Evolutionary conservation across 805 yeast genomes (phyloP), one percentile per base, ranked within the genome.

Genomic region (Grigorovia jiainica): DNA sequence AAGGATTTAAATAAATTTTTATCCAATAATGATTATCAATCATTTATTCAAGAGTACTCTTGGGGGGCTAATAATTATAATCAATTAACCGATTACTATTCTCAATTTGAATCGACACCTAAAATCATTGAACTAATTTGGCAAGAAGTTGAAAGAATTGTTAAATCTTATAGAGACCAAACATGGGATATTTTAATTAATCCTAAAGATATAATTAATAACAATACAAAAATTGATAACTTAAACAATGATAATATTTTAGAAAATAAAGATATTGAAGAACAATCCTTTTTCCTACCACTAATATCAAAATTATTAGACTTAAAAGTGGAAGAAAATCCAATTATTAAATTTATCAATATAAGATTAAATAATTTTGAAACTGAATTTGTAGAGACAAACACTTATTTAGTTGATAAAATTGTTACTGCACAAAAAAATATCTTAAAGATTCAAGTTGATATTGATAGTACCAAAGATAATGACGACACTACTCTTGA

Each of bases 321-420:
- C 46, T 62, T 83, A 27, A 82, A 79, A n/a, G 70, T 73, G 2
- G 71, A 66, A 36, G 79, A 75, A 43, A 80, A 77, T 54, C 90
- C 90, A 5, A 73, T 82, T 5, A 55, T 69, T 18, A 76, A 72
- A 41, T 82, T 87, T 78, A 69, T 82, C 23, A 64, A 70, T 34
- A 60, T 72, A 16, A 80, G 73, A 51, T 67, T 70, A 36, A 62
- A 64, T 19, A 56, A 55, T 16, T 66, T 76, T 44, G 56, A 61
- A 7, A 47, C 52, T 2, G 60, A 63, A 39, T 59, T 76, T 24
- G 61, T 63, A 18, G 67, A 70, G 17, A 65, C 65, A 4, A 71
- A 72, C 21, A 60, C 60, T 16, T 70, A 68, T 39, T 65, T 68
- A 45, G 55, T 65, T 29, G 60, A 56, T 13, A 66, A 70, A 46